Evolutionary conservation across 1,284 basidiomycete genomes (phyloP).

Genomic region (Puccinia brachypodii): DNA sequence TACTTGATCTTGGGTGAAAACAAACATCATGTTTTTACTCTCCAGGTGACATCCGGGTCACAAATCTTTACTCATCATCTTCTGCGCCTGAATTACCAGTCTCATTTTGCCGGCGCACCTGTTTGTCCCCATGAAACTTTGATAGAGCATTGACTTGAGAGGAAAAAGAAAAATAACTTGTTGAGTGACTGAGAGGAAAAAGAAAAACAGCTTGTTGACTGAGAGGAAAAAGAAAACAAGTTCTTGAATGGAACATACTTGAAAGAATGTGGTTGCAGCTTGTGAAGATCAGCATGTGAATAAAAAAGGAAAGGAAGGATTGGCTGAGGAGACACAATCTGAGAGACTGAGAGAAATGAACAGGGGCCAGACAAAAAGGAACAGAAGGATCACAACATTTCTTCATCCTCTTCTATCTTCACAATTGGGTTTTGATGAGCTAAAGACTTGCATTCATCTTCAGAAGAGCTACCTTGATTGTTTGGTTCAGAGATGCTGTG

Average conservation of each 20-base stretch:
- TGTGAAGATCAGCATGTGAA: background rate
- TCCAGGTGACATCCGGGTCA: too few relatives aligned
- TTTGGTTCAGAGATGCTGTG: background rate
- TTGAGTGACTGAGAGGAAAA: too few relatives aligned
- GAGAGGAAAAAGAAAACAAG: background rate
- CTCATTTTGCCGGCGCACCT: too few relatives aligned
- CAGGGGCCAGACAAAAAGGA: background rate
- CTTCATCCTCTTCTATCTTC: slow-evolving; percentile 24
- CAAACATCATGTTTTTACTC: too few relatives aligned
- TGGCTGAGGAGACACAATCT: background rate
- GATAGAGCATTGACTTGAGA: too few relatives aligned
- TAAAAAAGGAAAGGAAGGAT: background rate
- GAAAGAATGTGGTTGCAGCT: background rate
- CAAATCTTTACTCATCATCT: too few relatives aligned
- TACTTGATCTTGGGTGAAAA: too few relatives aligned
- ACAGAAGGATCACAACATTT: background rate
- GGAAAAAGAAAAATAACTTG: too few relatives aligned
- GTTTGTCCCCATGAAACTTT: too few relatives aligned
- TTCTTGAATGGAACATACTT: background rate
- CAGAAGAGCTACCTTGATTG: background rate
- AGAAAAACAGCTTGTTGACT: background rate
- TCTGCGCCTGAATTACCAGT: too few relatives aligned
- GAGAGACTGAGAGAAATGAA: background rate
- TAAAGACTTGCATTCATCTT: background rate
- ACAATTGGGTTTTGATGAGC: background rate